A percentile compares a stretch with the other conserved stretches of the same genome.
phyloP scores from a whole-genome alignment of 371 early-diverging fungal species.

The Zychaea mexicana region DNA sequence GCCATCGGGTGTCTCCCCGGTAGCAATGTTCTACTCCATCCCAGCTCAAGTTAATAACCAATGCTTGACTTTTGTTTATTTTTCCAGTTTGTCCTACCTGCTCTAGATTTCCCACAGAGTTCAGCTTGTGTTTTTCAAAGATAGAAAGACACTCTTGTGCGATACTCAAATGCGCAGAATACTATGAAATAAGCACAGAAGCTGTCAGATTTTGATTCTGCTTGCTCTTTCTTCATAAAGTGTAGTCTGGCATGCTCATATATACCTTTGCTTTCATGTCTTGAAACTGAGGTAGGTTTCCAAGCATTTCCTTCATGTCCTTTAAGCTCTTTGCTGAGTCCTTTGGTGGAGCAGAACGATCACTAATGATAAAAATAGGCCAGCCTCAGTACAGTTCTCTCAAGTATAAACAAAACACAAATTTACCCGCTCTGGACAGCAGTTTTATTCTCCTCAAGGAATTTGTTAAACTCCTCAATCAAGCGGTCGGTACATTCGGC shows the following conservation, averaged over 20 bases:
- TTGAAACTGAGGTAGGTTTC: conserved; percentile 92
- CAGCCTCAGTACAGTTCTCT: neutral
- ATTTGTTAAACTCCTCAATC: conserved; percentile 79
- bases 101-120: conserved; percentile 79
- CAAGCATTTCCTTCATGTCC: conserved; percentile 89
- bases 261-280: conserved; percentile 83
- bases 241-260: too few species aligned
- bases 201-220: too few species aligned
- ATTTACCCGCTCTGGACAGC: conserved; percentile 46
- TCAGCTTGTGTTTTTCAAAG: conserved; percentile 78
- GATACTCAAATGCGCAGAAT: conserved; percentile 91
- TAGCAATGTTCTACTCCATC: conserved; percentile 75
- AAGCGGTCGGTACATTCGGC: conserved; percentile 89
- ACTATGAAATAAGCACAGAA: conserved; percentile 42
- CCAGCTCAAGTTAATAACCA: too few species aligned
- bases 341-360: conserved; percentile 31
- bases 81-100: conserved; percentile 47
- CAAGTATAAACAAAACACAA: neutral
- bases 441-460: conserved; percentile 65
- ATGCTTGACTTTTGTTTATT: too few species aligned
- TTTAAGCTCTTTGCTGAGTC: conserved; percentile 72
- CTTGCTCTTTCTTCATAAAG: too few species aligned
- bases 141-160: conserved; percentile 87
- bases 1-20: conserved; percentile 88
- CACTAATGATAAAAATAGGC: conserved; percentile 10